Base-by-base conservation (phyloP, 1,139 yeast species). In the Blastobotrys serpentis region DNA sequence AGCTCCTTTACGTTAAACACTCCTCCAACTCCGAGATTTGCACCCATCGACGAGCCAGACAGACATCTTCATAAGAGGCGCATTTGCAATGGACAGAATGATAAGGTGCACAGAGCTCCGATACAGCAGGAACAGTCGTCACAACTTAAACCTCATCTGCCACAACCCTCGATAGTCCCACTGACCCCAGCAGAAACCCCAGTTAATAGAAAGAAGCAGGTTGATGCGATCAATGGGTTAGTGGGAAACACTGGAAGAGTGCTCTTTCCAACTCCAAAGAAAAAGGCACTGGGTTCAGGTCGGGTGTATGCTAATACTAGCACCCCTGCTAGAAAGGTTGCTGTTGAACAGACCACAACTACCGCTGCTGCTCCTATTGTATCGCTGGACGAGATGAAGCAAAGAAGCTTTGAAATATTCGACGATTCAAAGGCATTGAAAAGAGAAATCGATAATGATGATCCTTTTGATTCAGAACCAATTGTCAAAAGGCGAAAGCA, bases 1-100 rank as follows among this genome's bases (percentile, higher is more conserved):
- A 45, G 26, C 38, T 56, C 43, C 47, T 53, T 50, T 34, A 52
- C 46, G 47, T 56, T 56, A 7, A 54, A 56, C 48, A 65, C 69
- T 18, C 71, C 71, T 1, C 58, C 62, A 4, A 68, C 71, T 7
- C 71, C 71, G 10, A 58, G 68, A 18, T 64, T 55, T 50, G 70
- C 66, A 7, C 65, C 70, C 10, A 57, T 67, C 46, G 69, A 62
- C 34, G 70, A 67, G 52, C 63, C 64, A 37, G 63, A 65, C 48
- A 46, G 51, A 42, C 54, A 49, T 43, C 33, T 53, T 16, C 48
- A 51, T 33, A 48, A 47, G 39, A 46, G 46, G 26, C 19, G 30
- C 8, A 18, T 14, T 6, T 19, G 13, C 36, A 39, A 40, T 36
- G 41, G 34, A 23, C 23, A 14, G 32, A 29, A 11, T 11, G 32